Base-by-base conservation (phyloP, 106 monocot genomes). In the Ottelia alismoides region DNA sequence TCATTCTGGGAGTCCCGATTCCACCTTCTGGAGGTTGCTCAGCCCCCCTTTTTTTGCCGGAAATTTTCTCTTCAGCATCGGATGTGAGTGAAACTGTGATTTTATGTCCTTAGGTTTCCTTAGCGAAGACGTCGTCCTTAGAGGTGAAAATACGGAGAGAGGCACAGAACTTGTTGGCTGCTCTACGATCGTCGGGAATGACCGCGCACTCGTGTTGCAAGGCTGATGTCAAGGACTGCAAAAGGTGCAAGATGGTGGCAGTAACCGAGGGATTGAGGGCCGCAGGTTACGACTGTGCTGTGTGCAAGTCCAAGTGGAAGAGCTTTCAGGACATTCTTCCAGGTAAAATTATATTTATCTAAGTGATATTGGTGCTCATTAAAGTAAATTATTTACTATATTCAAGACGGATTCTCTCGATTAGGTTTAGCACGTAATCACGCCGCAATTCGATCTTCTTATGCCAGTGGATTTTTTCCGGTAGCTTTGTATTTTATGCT, bases 231-330 rank as follows among this genome's bases (percentile, higher is more conserved):
- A 56, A 27, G 28, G 81, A 66, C 50, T 69, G 80, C 58, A 66
- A 75, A 57, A 43, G 40, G 7, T 87, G 72, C 28, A 25, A 49
- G 47, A 47, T 80, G 31, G 62, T n/a, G 20, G 49, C 24, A 11
- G 53, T 84, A 30, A 43, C 68, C 0, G 62, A 75, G 2, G 27
- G 56, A 19, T 73, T 94, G 3, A 61, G 62, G n/a, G 54, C 55
- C 5, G 60, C 50, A n/a, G 88, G 94, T 9, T 72, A 71, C 45
- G 71, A 96, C 66, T 70, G 76, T 62, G 81, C 84, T 0, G 20
- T 94, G 11, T 94, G 88, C 78, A 55, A 58, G 49, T 88, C 88
- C 23, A 84, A 81, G 52, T 94, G 94, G 94, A 32, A 60, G 26
- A 43, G 63, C 28, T 80, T 83, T 2, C 72, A 57, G 4, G 87